Evolutionary conservation across 169 alveolate species (phyloP), one percentile per base, ranked within the genome.

Genomic region (Cryptosporidium andersoni): DNA sequence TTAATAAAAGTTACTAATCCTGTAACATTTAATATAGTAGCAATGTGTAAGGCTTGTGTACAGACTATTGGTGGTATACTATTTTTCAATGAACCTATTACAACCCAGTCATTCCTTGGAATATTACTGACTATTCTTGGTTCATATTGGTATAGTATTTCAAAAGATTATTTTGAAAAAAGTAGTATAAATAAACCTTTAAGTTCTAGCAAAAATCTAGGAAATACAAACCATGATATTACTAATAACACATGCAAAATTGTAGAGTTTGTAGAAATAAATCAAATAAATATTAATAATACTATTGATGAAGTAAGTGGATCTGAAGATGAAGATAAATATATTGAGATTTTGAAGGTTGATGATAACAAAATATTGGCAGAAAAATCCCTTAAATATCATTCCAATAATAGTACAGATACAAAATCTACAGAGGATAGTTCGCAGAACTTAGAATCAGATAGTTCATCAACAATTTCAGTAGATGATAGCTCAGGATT

Each of bases 21-120:
- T 37, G 3, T 89, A n/a, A 56, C 92, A 16, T 89, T 89, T 64
- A 68, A 80, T 62, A 53, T 89, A 5, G 64, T 80, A 14, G 92
- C 91, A 2, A 52, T 63, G 45, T 68, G 43, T n/a, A 89, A 89
- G 66, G 52, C 92, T 4, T 49, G 81, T 11, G 60, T 89, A 43
- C 92, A 89, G 64, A 60, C 66, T 6, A 42, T 56, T 9, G 89
- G 90, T 2, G 92, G 91, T 11, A 66, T 89, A 36, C 37, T 68
- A 14, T 25, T 89, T 5, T 49, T 88, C 14, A 81, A 64, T 6
- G 91, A 89, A 58, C 42, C 40, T 51, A 16, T 56, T 55, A 82
- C 85, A 4, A 48, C 39, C 25, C 14, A 51, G 36, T 62, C 90
- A 5, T 16, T 63, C 16, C 36, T 49, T 42, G 92, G 92, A 4